A percentile compares a stretch with the other conserved stretches of the same genome.
Conservation (phyloP, 768 basidiomycete species). For the Hemileccinum impolitum region DNA sequence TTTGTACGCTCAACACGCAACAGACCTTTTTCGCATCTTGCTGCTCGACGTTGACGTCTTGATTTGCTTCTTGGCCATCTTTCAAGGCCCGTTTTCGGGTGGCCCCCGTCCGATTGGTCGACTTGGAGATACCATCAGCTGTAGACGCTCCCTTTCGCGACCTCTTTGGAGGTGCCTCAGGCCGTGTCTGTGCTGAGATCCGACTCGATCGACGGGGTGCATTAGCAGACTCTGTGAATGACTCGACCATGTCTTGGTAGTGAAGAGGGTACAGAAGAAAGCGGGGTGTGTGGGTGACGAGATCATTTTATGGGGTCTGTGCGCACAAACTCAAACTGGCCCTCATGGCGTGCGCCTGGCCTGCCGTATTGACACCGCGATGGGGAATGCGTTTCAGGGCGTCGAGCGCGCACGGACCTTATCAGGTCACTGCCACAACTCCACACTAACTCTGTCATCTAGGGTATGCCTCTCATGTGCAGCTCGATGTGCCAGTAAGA, state of each 20-base stretch:
- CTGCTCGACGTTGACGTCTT: slow-evolving; percentile 12
- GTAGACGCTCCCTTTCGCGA: slow-evolving; percentile 16
- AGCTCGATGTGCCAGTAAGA: too few relatives aligned
- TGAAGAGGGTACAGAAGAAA: not conserved
- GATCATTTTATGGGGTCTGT: slow-evolving; percentile 21
- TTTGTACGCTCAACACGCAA: not conserved
- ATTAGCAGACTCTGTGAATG: slow-evolving; percentile 18
- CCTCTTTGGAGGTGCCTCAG: slow-evolving; percentile 21
- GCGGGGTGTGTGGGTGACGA: slow-evolving; percentile 3
- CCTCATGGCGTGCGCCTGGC: slow-evolving; percentile 16
- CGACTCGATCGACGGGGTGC: slow-evolving; percentile 54
- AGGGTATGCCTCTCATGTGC: too few relatives aligned
- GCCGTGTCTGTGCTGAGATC: slow-evolving; percentile 47
- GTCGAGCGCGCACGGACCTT: slow-evolving; percentile 9
- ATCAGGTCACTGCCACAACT: slow-evolving; percentile 4
- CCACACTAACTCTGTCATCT: too few relatives aligned
- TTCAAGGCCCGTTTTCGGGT: slow-evolving; percentile 35
- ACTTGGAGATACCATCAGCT: slow-evolving; percentile 19
- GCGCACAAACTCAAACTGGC: slow-evolving; percentile 20
- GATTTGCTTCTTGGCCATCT: slow-evolving; percentile 15
- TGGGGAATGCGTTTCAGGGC: slow-evolving; percentile 1
- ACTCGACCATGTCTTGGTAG: slow-evolving; percentile 10
- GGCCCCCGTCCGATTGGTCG: slow-evolving; percentile 34
- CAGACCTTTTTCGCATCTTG: slow-evolving; percentile 26
- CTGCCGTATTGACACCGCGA: slow-evolving; percentile 16